Base-by-base conservation (phyloP, 768 basidiomycete genomes). In the Amanita rimosa region DNA sequence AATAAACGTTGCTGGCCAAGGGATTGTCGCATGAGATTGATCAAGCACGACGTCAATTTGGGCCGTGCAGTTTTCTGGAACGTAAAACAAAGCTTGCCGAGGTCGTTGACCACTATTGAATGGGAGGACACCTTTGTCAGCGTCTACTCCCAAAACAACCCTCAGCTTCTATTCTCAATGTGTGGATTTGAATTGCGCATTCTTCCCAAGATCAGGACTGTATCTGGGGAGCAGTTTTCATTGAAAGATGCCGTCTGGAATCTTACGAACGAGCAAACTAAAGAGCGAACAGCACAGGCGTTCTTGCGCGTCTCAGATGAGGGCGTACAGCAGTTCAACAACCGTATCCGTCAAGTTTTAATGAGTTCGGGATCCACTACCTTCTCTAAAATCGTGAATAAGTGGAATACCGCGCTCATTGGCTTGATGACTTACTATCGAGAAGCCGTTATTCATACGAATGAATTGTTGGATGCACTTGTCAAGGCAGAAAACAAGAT, bases 401-500 rank as follows among this genome's bases (percentile, higher is more conserved):
- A 94, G 70, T 95, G 92, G 92, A 94, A 93, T 64, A 95, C 92
- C 3, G 88, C 90, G 14, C 75, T 96, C 47, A 96, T 95, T 56
- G 92, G 92, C 52, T 71, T 97, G 33, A 94, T 96, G 90, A 97
- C 95, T 0, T 97, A 97, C 67, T 95, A 95, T 64, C 88, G 94
- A 52, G 94, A 97, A 60, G 94, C 94, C 24, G 93, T 97, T 56
- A 92, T 97, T 47, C 92, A 96, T 64, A 97, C 95, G 37, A 92
- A 93, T 58, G 95, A 98, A 65, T 73, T 99, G 16, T 78, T 99
- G 43, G 96, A 98, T 62, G 79, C 92, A 0, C 74, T 98, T 35
- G 96, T 99, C 60, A 99, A 99, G 67, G 92, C 94, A 1, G 95
- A 99, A 71, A 97, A 97, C 78, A 98, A 98, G 74, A 95, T 98